Evolutionary conservation across 805 yeast species (phyloP).

Genomic region (Soucietia sequanensis): DNA sequence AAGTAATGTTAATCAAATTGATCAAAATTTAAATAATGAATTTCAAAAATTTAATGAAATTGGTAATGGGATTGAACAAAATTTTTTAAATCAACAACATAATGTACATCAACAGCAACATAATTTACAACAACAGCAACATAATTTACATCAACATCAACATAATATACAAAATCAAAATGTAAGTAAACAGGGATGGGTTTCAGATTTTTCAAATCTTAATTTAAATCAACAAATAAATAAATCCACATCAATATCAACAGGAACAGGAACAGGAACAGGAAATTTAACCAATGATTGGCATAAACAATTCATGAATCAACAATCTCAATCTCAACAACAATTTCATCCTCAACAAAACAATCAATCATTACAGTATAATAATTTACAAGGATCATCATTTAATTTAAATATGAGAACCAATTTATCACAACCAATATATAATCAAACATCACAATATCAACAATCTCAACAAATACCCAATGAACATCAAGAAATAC

Average conservation of each 20-base stretch:
- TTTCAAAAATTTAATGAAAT: slow-evolving; percentile 31
- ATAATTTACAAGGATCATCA: neutral
- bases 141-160: slow-evolving; percentile 6
- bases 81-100: slow-evolving; percentile 12
- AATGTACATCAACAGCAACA: slow-evolving; percentile 11
- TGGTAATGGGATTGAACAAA: slow-evolving; percentile 5
- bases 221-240: slow-evolving; percentile 11
- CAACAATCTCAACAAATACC: too few relatives aligned
- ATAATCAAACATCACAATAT: slow-evolving; percentile 4
- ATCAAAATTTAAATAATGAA: slow-evolving; percentile 36
- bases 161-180: slow-evolving; percentile 6
- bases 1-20: slow-evolving; percentile 20
- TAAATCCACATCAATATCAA: slow-evolving; percentile 6
- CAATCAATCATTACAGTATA: slow-evolving; percentile 2
- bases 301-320: slow-evolving; percentile 25
- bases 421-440: slow-evolving; percentile 15
- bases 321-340: slow-evolving; percentile 11
- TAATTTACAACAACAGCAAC: slow-evolving; percentile 5
- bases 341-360: slow-evolving; percentile 10
- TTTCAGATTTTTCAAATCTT: slow-evolving; percentile 26
- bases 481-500: slow-evolving; percentile 28
- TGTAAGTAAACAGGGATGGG: slow-evolving; percentile 19
- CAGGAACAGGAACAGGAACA: too few relatives aligned
- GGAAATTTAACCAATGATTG: slow-evolving; percentile 21
- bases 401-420: slow-evolving; percentile 18